A percentile compares a stretch with the other conserved stretches of the same genome.
phyloP scores from a whole-genome alignment of 306 rosid species.

The Rosa persica region DNA sequence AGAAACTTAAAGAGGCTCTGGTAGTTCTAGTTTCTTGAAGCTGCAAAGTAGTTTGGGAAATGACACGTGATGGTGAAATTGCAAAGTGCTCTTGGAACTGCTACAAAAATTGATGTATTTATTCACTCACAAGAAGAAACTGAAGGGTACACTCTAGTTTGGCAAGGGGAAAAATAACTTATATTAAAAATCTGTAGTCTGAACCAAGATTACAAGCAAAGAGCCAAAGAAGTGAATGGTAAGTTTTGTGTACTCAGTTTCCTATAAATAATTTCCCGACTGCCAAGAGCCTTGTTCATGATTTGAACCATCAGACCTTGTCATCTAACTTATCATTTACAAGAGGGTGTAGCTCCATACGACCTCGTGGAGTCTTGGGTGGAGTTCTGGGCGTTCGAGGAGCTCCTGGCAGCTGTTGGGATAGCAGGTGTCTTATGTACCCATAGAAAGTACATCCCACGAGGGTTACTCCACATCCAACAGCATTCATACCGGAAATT shows the following conservation, averaged over 20 bases:
- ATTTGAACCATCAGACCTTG: constrained; percentile 48
- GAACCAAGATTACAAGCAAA: constrained; percentile 36
- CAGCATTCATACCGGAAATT: constrained; percentile 64
- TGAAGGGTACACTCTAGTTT: background rate
- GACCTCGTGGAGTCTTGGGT: constrained; percentile 59
- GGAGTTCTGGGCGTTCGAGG: constrained; percentile 61
- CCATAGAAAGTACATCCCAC: constrained; percentile 96
- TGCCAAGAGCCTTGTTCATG: constrained; percentile 29
- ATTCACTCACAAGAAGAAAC: constrained; percentile 9
- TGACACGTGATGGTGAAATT: background rate
- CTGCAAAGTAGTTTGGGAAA: background rate
- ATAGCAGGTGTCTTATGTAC: constrained; percentile 72
- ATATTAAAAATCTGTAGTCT: constrained; percentile 37
- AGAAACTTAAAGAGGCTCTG: constrained; percentile 8
- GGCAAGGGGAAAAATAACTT: background rate
- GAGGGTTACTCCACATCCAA: constrained; percentile 88
- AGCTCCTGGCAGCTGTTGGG: constrained; percentile 74
- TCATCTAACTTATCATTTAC: constrained; percentile 94
- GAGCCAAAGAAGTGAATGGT: constrained; percentile 11
- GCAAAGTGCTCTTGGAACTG: background rate
- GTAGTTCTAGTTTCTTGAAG: background rate
- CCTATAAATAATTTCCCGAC: constrained; percentile 36
- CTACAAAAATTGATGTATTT: background rate
- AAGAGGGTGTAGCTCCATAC: constrained; percentile 84
- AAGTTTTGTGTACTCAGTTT: constrained; percentile 34